phyloP scores from a whole-genome alignment of 169 alveolate genomes.

The Neospora caninum region DNA sequence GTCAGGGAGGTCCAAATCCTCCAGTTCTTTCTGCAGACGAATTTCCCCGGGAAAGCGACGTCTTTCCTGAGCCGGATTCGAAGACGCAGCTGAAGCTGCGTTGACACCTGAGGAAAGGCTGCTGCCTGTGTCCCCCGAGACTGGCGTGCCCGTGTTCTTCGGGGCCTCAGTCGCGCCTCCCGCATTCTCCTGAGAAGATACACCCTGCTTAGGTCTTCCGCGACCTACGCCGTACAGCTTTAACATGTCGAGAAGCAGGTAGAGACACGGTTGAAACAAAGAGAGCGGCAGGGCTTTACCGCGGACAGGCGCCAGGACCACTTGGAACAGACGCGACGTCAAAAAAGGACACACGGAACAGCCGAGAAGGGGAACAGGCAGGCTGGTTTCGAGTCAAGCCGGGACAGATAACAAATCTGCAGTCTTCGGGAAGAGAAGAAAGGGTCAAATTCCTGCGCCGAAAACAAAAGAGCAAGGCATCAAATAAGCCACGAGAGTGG shows the following conservation, averaged over 20 bases:
- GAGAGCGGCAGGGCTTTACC: too few relatives aligned
- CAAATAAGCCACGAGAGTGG: too few relatives aligned
- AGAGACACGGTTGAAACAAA: neutral
- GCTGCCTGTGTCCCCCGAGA: neutral
- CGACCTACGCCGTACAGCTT: slow-evolving; percentile 26
- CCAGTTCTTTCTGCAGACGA: slow-evolving; percentile 74
- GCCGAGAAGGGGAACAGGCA: too few relatives aligned
- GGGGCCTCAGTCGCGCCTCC: neutral
- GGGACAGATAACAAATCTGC: neutral
- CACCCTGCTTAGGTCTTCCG: neutral
- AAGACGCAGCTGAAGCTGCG: neutral
- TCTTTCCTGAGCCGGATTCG: slow-evolving; percentile 48
- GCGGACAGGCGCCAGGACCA: too few relatives aligned
- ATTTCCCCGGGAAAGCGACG: slow-evolving; percentile 71
- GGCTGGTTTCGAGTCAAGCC: neutral
- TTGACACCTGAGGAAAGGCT: neutral
- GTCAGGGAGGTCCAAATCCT: slow-evolving; percentile 71
- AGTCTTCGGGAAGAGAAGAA: neutral
- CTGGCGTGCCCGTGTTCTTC: neutral
- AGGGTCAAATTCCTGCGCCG: neutral
- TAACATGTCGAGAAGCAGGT: neutral
- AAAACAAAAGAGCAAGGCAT: too few relatives aligned
- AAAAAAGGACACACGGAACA: too few relatives aligned
- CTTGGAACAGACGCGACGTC: too few relatives aligned
- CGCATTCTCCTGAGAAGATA: neutral